Base-by-base conservation (phyloP, 305 asterid genomes). In the Fraxinus velutina region DNA sequence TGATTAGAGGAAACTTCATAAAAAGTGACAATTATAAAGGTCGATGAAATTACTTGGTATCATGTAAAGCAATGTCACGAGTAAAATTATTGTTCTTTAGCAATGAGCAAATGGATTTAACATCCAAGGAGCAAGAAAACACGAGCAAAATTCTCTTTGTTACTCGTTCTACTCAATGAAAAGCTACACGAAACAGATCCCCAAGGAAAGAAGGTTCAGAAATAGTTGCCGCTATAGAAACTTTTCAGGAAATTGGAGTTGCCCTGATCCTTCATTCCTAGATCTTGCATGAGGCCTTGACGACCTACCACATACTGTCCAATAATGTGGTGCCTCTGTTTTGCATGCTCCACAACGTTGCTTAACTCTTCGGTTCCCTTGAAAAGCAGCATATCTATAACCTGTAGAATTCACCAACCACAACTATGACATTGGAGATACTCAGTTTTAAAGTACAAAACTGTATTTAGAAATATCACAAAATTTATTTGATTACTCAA, bases 281-380 rank as follows among this genome's bases (percentile, higher is more conserved):
- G 73, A 55, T 88, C 92, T 39, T 39, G 92, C 76, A 66, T 80
- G 4, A 82, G 78, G 17, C 86, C 94, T 44, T 87, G 84, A 42
- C 85, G 88, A 22, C 91, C 88, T 37, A 92, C 78, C 42, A 92
- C 90, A 80, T 93, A 93, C 80, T 93, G 97, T 19, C 99, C 99
- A 57, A 95, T 42, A 75, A 95, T 84, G 88, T 93, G 99, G 87
- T 95, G 98, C 83, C 99, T 89, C 88, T 95, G 99, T 89, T 95
- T 95, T 33, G 99, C 79, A 17, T 93, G 98, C 83, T 93, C 96
- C 89, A 95, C 97, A 10, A 94, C 57, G 84, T 88, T 91, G 78
- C 84, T 89, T 88, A 95, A 71, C 80, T 95, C 99, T 85, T 95
- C 99, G 76, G 91, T 88, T 68, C 87, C 99, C 91, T 95, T 95